These are phyloP conservation scores for Ricinus communis DNA, from an alignment of 345 rosid genomes.

Conservation along the genomic window DNA sequence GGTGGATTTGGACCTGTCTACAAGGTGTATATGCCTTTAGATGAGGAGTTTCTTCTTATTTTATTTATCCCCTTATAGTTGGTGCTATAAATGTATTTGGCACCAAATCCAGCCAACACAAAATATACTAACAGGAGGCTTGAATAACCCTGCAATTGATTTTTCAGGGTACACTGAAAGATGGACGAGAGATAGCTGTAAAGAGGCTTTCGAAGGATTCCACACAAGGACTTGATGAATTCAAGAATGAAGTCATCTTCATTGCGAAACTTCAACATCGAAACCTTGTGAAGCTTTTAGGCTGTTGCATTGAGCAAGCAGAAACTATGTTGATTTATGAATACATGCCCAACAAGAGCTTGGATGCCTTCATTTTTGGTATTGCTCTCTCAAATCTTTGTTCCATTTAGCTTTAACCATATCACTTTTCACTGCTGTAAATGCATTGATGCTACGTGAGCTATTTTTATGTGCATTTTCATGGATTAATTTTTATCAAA, in stretches of 20 bases:
- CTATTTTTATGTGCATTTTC: neutral
- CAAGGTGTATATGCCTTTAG: slow-evolving; percentile 16
- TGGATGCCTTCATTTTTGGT: slow-evolving; percentile 32
- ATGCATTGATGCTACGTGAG: neutral
- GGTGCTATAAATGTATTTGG: neutral
- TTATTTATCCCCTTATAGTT: neutral
- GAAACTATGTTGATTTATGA: slow-evolving; percentile 31
- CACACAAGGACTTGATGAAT: slow-evolving; percentile 21
- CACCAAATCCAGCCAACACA: neutral
- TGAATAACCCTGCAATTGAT: neutral
- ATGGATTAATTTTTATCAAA: neutral
- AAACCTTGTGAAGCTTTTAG: slow-evolving; percentile 34
- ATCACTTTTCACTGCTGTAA: neutral
- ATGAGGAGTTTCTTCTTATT: neutral
- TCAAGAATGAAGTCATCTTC: slow-evolving; percentile 33
- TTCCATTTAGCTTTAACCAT: neutral
- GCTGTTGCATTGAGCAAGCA: slow-evolving; percentile 28
- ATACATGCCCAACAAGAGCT: slow-evolving; percentile 34
- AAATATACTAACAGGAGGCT: too few relatives aligned
- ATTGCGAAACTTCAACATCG: slow-evolving; percentile 37
- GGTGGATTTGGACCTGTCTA: slow-evolving; percentile 34
- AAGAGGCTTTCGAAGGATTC: slow-evolving; percentile 40
- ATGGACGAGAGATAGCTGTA: slow-evolving; percentile 40
- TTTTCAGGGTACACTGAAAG: slow-evolving; percentile 31
- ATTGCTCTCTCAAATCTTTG: neutral